A percentile compares a stretch with the other conserved stretches of the same genome.
These are phyloP conservation scores for Avena eriantha DNA, from an alignment of 176 grass and related monocot genomes.

Conservation along the genomic window DNA sequence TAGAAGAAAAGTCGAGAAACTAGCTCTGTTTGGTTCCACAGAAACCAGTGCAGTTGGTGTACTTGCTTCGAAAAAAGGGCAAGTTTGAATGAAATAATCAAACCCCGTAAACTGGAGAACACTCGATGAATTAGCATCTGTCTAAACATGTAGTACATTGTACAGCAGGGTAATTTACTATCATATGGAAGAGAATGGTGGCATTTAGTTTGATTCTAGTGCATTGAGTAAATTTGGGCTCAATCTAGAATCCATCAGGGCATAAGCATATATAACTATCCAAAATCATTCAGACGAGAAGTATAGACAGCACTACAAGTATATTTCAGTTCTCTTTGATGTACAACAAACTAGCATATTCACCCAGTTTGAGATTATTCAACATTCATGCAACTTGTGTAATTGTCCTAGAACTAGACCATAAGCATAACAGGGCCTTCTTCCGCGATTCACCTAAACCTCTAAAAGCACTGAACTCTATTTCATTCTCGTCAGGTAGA, in stretches of 20 bases:
- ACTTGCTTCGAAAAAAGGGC: not conserved
- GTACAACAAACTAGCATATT: not conserved
- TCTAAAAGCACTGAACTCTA: slow-evolving; percentile 22
- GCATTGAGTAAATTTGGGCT: not conserved
- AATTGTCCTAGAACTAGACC: slow-evolving; percentile 12
- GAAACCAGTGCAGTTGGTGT: not conserved
- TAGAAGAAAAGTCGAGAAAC: not conserved
- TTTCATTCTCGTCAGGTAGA: slow-evolving; percentile 1
- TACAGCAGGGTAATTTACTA: slow-evolving; percentile 9
- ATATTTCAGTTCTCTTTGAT: not conserved
- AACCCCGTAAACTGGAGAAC: not conserved
- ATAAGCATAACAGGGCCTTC: not conserved
- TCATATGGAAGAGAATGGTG: not conserved
- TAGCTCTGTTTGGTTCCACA: not conserved
- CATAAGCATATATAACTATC: slow-evolving; percentile 27
- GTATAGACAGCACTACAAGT: slow-evolving; percentile 6
- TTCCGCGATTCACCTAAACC: slow-evolving; percentile 26
- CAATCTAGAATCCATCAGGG: not conserved
- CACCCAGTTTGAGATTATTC: not conserved
- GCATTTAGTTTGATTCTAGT: slow-evolving; percentile 24
- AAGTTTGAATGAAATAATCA: not conserved
- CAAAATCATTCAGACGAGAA: slow-evolving; percentile 7
- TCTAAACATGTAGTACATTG: slow-evolving; percentile 12
- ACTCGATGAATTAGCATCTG: not conserved
- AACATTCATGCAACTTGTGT: slow-evolving; percentile 23